Conservation (phyloP, 257 asterid genomes). For the Anisodus acutangulus region DNA sequence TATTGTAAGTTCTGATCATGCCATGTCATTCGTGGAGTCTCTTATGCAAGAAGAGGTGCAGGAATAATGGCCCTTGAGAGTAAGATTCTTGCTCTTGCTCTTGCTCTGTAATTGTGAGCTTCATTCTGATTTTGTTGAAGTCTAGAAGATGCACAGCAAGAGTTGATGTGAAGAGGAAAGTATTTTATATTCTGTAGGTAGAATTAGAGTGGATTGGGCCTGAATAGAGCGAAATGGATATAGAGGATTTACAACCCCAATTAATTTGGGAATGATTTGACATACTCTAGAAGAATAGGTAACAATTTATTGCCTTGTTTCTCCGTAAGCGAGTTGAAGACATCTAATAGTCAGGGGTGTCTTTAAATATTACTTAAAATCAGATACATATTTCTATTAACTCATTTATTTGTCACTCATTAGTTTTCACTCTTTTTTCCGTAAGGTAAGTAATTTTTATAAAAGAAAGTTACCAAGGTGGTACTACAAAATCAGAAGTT, state of each 20-base stretch:
- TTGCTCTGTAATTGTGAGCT: constrained; percentile 9
- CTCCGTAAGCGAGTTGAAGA: background rate
- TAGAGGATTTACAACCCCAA: background rate
- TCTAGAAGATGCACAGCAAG: background rate
- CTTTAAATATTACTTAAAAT: background rate
- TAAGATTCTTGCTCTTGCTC: constrained; percentile 8
- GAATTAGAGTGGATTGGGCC: constrained; percentile 11
- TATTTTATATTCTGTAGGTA: background rate
- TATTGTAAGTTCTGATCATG: background rate
- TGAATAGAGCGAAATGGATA: background rate
- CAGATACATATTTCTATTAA: background rate
- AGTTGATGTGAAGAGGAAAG: background rate
- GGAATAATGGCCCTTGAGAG: background rate
- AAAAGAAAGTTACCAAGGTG: background rate
- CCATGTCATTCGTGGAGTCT: background rate
- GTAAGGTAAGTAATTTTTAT: background rate
- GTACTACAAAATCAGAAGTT: background rate
- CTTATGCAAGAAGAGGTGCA: background rate
- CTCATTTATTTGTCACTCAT: background rate
- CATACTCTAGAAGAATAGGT: background rate
- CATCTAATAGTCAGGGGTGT: background rate
- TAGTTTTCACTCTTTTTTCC: background rate
- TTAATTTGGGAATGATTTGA: background rate
- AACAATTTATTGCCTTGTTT: background rate
- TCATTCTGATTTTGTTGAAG: background rate